phyloP scores from a whole-genome alignment of 2,329 filamentous ascomycete genomes.

The Dactylellina parvicollis region DNA sequence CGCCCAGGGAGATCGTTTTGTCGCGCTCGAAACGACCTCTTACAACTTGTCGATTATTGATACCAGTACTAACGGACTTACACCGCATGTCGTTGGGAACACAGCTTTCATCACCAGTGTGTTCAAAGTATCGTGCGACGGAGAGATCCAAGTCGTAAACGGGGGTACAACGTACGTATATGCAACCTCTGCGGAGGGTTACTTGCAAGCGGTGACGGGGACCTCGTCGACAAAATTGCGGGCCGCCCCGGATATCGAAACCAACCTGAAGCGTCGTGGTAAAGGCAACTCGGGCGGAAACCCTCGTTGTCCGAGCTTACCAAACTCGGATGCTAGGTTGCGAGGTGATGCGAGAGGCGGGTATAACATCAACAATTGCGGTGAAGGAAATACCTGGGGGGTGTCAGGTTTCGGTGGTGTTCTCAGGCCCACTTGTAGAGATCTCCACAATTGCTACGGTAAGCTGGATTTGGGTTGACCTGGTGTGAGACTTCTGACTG shows the following conservation, averaged over 20 bases:
- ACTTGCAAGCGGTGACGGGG: background rate
- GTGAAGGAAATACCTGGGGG: conserved; percentile 15
- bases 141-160: background rate
- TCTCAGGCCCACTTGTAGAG: conserved; percentile 10
- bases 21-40: background rate
- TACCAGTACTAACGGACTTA: background rate
- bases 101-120: background rate
- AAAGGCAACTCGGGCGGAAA: conserved; percentile 16
- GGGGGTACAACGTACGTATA: background rate
- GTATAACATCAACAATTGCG: conserved; percentile 8
- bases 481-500: background rate
- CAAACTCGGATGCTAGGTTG: conserved; percentile 1
- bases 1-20: background rate
- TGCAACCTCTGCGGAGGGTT: background rate
- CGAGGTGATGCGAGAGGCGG: conserved; percentile 1
- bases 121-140: conserved; percentile 8
- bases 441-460: conserved; percentile 22
- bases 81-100: background rate
- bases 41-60: background rate
- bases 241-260: background rate
- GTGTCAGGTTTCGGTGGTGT: background rate
- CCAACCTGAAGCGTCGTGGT: background rate
- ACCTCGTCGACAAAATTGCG: background rate
- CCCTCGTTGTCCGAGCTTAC: conserved; percentile 18
- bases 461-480: background rate